phyloP scores from a whole-genome alignment of 2,329 filamentous ascomycete species.

The Talaromyces verruculosus region DNA sequence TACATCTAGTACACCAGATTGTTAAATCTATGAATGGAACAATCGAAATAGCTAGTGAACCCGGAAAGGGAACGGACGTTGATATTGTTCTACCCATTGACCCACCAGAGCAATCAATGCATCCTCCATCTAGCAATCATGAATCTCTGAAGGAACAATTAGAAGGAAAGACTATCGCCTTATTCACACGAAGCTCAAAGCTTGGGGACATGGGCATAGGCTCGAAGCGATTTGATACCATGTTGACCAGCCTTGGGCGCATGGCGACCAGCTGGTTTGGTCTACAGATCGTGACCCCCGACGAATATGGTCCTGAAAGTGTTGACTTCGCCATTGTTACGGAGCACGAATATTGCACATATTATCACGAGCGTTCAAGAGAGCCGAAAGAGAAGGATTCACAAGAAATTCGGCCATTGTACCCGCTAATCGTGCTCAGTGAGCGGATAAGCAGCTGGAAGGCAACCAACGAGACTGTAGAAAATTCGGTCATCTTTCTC shows the following conservation, averaged over 20 bases:
- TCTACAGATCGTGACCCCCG: not conserved
- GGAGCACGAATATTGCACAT: not conserved
- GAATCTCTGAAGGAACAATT: not conserved
- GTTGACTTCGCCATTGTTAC: not conserved
- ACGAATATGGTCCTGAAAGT: not conserved
- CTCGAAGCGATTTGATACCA: not conserved
- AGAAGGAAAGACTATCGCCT: not conserved
- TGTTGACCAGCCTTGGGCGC: not conserved
- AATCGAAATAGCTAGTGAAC: not conserved
- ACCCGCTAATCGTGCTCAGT: not conserved
- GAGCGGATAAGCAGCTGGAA: not conserved
- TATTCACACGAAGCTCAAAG: not conserved
- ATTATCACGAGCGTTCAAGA: not conserved
- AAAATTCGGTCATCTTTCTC: not conserved
- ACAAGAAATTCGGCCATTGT: not conserved
- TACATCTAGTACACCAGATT: not conserved
- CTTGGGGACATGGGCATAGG: not conserved
- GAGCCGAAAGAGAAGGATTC: not conserved
- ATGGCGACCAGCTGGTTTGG: conserved; percentile 3
- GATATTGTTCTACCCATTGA: not conserved
- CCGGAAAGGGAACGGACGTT: not conserved
- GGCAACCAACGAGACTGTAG: not conserved
- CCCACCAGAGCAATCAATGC: not conserved
- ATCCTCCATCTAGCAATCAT: not conserved
- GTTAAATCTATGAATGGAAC: not conserved